phyloP scores from a whole-genome alignment of 495 filamentous ascomycete genomes.

The Trichoderma gamsii region DNA sequence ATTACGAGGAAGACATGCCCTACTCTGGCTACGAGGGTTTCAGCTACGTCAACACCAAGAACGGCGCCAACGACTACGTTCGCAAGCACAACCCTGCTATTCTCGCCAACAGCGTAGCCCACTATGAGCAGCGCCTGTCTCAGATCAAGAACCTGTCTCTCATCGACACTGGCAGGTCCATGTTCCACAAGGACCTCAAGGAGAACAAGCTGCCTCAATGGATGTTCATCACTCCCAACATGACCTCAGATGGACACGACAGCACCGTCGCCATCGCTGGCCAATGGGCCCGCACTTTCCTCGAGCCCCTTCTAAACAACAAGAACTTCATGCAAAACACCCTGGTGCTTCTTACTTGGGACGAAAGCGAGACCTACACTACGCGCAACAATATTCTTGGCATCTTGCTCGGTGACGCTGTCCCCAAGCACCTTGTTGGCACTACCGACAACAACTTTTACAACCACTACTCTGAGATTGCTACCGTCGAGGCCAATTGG shows the following conservation, averaged over 20 bases:
- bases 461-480: slow-evolving; percentile 63
- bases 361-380: slow-evolving; percentile 56
- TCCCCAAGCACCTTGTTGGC: slow-evolving; percentile 51
- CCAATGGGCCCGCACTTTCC: slow-evolving; percentile 51
- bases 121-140: slow-evolving; percentile 46
- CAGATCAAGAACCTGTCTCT: slow-evolving; percentile 62
- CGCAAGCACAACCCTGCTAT: slow-evolving; percentile 70
- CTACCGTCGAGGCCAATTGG: slow-evolving; percentile 60
- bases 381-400: slow-evolving; percentile 35
- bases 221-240: slow-evolving; percentile 72
- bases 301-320: slow-evolving; percentile 57
- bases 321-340: slow-evolving; percentile 63
- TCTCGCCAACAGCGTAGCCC: slow-evolving; percentile 52
- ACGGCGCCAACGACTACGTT: slow-evolving; percentile 59
- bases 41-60: slow-evolving; percentile 46
- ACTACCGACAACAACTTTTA: slow-evolving; percentile 63
- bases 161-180: slow-evolving; percentile 3
- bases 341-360: slow-evolving; percentile 61
- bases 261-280: slow-evolving; percentile 56
- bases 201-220: slow-evolving; percentile 58
- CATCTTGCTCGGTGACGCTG: slow-evolving; percentile 55
- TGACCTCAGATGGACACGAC: slow-evolving; percentile 62
- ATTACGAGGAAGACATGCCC: slow-evolving; percentile 65
- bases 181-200: slow-evolving; percentile 53
- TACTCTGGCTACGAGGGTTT: slow-evolving; percentile 59